A percentile compares a stretch with the other conserved stretches of the same genome.
phyloP scores from a whole-genome alignment of 2,329 filamentous ascomycete genomes.

The Cercospora nicotianae region DNA sequence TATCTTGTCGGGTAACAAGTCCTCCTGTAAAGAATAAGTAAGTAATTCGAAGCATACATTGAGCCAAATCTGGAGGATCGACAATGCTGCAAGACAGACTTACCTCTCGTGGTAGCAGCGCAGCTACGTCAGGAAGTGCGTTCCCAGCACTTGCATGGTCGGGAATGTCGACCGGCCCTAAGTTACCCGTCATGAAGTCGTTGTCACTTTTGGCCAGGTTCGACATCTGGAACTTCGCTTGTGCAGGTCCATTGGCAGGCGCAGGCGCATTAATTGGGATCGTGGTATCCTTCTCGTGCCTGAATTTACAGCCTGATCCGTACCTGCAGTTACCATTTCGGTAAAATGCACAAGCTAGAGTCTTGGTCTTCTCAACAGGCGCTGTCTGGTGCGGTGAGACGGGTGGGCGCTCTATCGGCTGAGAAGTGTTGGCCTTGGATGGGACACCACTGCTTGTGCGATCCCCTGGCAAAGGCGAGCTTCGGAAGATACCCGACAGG shows the following conservation, averaged over 20 bases:
- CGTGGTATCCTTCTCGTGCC: constrained; percentile 27
- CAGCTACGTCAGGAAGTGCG: not conserved
- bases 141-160: not conserved
- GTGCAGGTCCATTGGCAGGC: not conserved
- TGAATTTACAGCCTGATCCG: constrained; percentile 33
- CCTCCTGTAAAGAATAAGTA: constrained; percentile 18
- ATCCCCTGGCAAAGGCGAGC: constrained; percentile 34
- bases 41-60: not conserved
- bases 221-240: constrained; percentile 16
- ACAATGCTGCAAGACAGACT: not conserved
- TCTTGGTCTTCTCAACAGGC: not conserved
- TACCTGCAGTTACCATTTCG: constrained; percentile 36
- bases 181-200: constrained; percentile 24
- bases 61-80: not conserved
- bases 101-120: constrained; percentile 8
- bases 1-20: constrained; percentile 38
- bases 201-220: constrained; percentile 23
- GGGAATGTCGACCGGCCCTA: not conserved
- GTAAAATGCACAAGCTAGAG: constrained; percentile 29
- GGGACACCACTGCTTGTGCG: not conserved
- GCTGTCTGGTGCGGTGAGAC: not conserved
- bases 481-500: constrained; percentile 55
- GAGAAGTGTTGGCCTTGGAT: not conserved
- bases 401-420: not conserved
- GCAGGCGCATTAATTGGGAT: not conserved